Base-by-base conservation (phyloP, 352 stramenopile genomes). In the Peronospora destructor region DNA sequence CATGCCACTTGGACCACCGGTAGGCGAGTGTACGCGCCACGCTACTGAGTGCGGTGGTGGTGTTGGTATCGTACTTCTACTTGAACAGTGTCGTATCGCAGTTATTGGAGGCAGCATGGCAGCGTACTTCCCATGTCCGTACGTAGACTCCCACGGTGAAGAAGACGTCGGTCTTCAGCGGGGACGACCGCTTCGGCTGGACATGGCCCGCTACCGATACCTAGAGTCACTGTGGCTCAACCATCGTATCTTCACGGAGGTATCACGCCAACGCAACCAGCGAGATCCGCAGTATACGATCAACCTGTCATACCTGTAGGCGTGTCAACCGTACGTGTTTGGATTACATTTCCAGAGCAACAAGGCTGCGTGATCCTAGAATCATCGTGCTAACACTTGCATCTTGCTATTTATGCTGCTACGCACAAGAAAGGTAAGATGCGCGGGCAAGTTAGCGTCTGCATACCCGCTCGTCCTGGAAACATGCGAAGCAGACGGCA, bases 211-310 rank as follows among this genome's bases (percentile, higher is more conserved):
- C 4, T 94, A 90, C 52, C 59, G 58, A 3, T 73, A 87, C 41
- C 53, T 94, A 17, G 76, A 94, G 60, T 85, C 77, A 39, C 53
- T 92, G n/a, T 94, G 84, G 84, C 47, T 86, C 17, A 87, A 76
- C 45, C 80, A 94, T 38, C 76, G 76, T 12, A 84, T 94, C 49
- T 91, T 92, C 43, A 71, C 73, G 0, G 83, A 94, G 53, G 83
- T 94, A 16, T 92, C 84, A 26, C 77, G 84, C 23, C 81, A 87
- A 53, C 84, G 84, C 52, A 94, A 94, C 52, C 80, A 90, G 60
- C 77, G 77, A 48, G 84, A 94, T 17, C 79, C 79, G 36, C 84
- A 94, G 61, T 90, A 86, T 60, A 85, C 84, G 29, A 85, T 94
- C 54, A 90, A 90, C 38, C 56, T 91, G 19, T 92, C 84, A 50